Conservation (phyloP, 768 basidiomycete species). For the Clathrus columnatus region DNA sequence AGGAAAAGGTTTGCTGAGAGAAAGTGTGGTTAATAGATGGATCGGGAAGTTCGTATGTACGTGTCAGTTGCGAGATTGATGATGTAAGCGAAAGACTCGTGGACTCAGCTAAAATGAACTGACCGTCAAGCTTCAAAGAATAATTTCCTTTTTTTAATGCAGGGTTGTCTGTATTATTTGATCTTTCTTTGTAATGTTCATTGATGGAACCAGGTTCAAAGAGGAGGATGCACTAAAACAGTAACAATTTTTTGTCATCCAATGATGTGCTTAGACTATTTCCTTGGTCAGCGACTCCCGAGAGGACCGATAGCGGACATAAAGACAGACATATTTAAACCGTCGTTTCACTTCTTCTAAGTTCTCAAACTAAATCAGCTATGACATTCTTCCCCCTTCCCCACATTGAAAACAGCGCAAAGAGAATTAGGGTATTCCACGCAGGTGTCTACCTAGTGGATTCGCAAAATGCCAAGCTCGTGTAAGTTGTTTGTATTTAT, state of each 20-base stretch:
- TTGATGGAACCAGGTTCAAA: not conserved
- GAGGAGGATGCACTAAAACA: not conserved
- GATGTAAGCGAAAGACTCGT: not conserved
- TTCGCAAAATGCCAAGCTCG: slow-evolving; percentile 46
- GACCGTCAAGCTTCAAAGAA: no score
- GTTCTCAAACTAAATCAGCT: not conserved
- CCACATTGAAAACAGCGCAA: slow-evolving; percentile 39
- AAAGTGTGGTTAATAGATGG: no score
- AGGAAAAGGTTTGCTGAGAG: no score
- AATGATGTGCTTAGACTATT: not conserved
- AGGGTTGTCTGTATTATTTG: not conserved
- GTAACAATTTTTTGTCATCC: not conserved
- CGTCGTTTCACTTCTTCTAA: not conserved
- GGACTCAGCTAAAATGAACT: no score
- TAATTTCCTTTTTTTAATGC: not conserved
- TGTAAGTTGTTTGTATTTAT: slow-evolving; percentile 32
- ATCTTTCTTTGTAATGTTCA: not conserved
- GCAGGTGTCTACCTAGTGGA: slow-evolving; percentile 46
- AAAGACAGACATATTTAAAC: no score
- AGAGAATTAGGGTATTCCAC: slow-evolving; percentile 47
- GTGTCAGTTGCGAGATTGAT: not conserved
- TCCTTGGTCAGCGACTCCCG: no score
- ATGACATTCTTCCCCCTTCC: slow-evolving; percentile 27
- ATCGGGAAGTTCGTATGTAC: not conserved
- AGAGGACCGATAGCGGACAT: not conserved